Percentiles rank a stretch among this genome's conserved stretches.
phyloP scores from a whole-genome alignment of 179 eudicot species.

The Silene vulgaris region DNA sequence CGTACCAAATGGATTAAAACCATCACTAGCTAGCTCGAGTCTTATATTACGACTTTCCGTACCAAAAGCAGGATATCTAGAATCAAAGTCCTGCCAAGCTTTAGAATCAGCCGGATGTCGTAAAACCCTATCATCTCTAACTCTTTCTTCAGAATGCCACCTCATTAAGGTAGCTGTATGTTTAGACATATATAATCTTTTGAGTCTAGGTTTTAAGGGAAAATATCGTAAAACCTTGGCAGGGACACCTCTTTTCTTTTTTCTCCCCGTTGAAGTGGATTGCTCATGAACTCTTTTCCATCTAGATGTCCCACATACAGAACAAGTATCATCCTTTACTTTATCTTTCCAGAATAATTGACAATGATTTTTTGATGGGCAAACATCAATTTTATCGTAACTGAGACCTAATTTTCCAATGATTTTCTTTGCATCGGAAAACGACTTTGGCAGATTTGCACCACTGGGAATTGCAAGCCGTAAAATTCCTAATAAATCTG shows the following conservation, averaged over 20 bases:
- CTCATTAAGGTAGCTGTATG: conserved; percentile 4
- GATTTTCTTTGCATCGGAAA: not conserved
- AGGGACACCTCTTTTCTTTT: conserved; percentile 1
- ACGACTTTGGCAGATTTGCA: not conserved
- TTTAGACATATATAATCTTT: not conserved
- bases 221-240: too few relatives aligned
- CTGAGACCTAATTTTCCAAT: too few relatives aligned
- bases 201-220: too few relatives aligned
- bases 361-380: too few relatives aligned
- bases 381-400: too few relatives aligned
- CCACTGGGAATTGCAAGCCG: not conserved
- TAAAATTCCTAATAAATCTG: not conserved
- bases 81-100: too few relatives aligned
- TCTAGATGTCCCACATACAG: not conserved
- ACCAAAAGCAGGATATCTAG: too few relatives aligned
- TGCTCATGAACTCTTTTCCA: not conserved
- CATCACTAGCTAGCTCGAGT: conserved; percentile 2
- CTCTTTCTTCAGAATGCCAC: conserved; percentile 8
- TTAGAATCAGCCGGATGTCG: too few relatives aligned
- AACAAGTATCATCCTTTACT: too few relatives aligned
- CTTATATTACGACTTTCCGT: too few relatives aligned
- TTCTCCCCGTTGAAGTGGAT: not conserved
- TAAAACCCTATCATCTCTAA: not conserved
- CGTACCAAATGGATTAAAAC: conserved; percentile 9
- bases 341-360: too few relatives aligned